These are phyloP conservation scores for Colletotrichum sp. DNA, from an alignment of 2,329 filamentous ascomycete species.

Conservation along the genomic window DNA sequence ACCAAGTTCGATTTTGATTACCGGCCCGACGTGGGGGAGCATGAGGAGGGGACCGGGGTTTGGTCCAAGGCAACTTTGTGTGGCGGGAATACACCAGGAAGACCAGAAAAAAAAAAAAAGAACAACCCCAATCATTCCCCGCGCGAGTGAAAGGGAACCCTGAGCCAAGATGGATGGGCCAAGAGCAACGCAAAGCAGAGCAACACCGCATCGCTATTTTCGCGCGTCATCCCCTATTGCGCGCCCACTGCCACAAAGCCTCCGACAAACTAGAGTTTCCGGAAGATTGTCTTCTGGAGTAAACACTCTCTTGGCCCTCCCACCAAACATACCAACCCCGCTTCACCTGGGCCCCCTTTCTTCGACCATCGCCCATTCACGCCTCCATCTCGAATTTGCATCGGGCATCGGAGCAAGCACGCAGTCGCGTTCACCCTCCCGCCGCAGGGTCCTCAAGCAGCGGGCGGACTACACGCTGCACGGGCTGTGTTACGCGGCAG, in stretches of 20 bases:
- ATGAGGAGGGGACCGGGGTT: background rate
- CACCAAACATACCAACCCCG: background rate
- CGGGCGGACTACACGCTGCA: background rate
- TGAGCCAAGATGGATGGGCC: background rate
- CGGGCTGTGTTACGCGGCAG: background rate
- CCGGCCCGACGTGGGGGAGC: constrained; percentile 14
- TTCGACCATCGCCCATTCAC: background rate
- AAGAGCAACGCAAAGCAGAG: background rate
- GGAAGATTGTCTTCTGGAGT: background rate
- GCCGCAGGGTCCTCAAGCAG: background rate
- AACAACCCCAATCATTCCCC: background rate
- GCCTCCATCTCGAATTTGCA: background rate
- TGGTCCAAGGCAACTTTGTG: background rate
- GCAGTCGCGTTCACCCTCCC: background rate
- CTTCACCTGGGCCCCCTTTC: background rate
- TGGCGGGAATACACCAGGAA: background rate
- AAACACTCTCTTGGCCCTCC: background rate
- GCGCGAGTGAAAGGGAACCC: background rate
- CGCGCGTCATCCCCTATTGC: background rate
- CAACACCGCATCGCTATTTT: background rate
- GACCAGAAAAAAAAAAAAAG: background rate
- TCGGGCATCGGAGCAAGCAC: background rate
- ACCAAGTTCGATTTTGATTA: constrained; percentile 13
- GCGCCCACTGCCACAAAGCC: background rate
- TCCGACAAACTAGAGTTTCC: background rate